Conservation (phyloP, 2,329 filamentous ascomycete genomes). For the Hypoxylon sp. region DNA sequence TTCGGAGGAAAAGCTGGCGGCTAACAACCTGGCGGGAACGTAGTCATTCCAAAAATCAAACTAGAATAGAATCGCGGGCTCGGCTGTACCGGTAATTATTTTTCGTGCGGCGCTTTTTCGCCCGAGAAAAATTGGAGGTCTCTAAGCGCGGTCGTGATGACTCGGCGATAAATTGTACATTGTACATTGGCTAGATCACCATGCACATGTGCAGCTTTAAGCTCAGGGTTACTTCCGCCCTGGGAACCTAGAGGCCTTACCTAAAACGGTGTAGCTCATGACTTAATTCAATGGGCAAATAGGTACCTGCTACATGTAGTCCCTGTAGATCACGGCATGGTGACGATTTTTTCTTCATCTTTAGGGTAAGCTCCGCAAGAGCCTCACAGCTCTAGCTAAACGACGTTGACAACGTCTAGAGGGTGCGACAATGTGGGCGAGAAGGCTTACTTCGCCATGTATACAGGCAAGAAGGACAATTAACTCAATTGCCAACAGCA, state of each 20-base stretch:
- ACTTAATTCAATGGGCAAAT: neutral
- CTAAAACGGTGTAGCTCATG: conserved; percentile 11
- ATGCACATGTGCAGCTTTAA: conserved; percentile 17
- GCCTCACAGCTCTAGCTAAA: conserved; percentile 25
- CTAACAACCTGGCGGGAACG: conserved; percentile 32
- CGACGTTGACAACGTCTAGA: conserved; percentile 2
- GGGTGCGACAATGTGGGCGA: conserved; percentile 50
- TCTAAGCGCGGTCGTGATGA: conserved; percentile 10
- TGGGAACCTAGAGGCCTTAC: neutral
- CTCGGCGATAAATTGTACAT: conserved; percentile 6
- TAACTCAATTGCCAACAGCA: conserved; percentile 26
- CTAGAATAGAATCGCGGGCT: conserved; percentile 16
- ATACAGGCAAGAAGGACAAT: conserved; percentile 39
- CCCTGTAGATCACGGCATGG: conserved; percentile 30
- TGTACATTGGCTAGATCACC: conserved; percentile 26
- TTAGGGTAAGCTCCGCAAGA: conserved; percentile 16
- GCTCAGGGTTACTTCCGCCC: conserved; percentile 20
- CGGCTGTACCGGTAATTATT: conserved; percentile 48
- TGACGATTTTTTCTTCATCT: conserved; percentile 17
- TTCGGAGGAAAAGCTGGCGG: conserved; percentile 40
- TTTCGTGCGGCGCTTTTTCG: conserved; percentile 48
- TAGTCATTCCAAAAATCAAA: conserved; percentile 26
- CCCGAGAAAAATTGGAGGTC: conserved; percentile 38
- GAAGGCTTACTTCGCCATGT: conserved; percentile 46
- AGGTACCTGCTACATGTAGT: conserved; percentile 18